Evolutionary conservation across 2,329 filamentous ascomycete genomes (phyloP), one percentile per base, ranked within the genome.

Genomic region (Cryphonectria naterciae): DNA sequence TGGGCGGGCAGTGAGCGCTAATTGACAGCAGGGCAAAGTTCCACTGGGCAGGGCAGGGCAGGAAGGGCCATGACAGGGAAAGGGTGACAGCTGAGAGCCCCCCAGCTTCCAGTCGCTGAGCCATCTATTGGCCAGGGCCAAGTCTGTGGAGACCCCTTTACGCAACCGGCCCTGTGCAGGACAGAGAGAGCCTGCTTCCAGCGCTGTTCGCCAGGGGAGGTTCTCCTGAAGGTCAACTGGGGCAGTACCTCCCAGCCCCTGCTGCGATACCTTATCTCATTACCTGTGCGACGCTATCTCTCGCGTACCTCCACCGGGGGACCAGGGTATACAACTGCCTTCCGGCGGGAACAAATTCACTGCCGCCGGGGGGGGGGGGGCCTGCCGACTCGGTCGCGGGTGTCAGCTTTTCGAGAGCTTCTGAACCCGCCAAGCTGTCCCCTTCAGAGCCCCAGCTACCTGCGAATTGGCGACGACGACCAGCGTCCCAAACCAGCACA

Each of bases 381-480:
- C 67, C 67, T 71, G 70, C 68, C 70, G 70, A 68, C 63, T 67
- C 58, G 67, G 66, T 60, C 64, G 69, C 43, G 71, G 58, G 49
- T 49, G 37, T 35, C 63, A 72, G 66, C 68, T 62, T 64, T 60
- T 60, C 49, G 22, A 66, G 65, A 72, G 70, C 70, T 72, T 66
- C 62, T 70, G 71, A 72, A 72, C 64, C 46, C 71, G 65, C 65
- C 71, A 72, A 69, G 49, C 70, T 72, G 71, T 72, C 71, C 64
- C 68, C 60, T 72, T 54, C 35, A 64, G 28, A n/a, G 22, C 64
- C 60, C 64, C 60, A 35, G 52, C 43, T 39, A 39, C 46, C 8
- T 43, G n/a, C 52, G 58, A 8, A 35, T 22, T n/a, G 54, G 63
- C 70, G 67, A 71, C 70, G 10, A 67, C 64, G 25, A 43, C 37